phyloP scores from a whole-genome alignment of 768 basidiomycete species.

The Boletus coccyginus region DNA sequence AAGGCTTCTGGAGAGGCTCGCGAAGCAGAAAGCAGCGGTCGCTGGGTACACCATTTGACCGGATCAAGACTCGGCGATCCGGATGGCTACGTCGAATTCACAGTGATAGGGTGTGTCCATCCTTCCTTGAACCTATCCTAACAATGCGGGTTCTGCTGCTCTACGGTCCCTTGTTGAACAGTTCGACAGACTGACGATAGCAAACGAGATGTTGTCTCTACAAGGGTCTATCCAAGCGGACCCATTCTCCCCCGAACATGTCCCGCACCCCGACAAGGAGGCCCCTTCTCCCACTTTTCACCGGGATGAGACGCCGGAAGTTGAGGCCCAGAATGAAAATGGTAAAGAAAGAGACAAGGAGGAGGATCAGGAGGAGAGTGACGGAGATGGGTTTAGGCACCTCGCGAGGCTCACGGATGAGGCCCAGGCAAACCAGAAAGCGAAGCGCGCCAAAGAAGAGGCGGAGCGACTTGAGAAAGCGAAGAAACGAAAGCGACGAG shows the following conservation, averaged over 20 bases:
- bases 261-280: conserved; percentile 28
- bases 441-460: conserved; percentile 27
- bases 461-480: conserved; percentile 27
- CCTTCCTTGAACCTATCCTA: not conserved
- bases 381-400: conserved; percentile 32
- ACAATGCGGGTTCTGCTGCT: not conserved
- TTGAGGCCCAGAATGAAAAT: conserved; percentile 9
- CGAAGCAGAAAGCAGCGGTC: conserved; percentile 53
- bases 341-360: conserved; percentile 1
- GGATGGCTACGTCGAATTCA: conserved; percentile 72
- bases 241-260: conserved; percentile 66
- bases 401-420: conserved; percentile 32
- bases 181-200: conserved; percentile 67
- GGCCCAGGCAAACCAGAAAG: conserved; percentile 23
- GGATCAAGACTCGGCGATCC: conserved; percentile 66
- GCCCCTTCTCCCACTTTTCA: not conserved
- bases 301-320: conserved; percentile 17
- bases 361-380: conserved; percentile 21
- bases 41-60: conserved; percentile 77
- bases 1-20: conserved; percentile 21
- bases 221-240: conserved; percentile 78
- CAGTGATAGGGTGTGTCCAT: conserved; percentile 68
- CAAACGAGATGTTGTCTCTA: conserved; percentile 91
- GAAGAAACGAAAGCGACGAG: conserved; percentile 32
- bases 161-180: conserved; percentile 3